A percentile compares a stretch with the other conserved stretches of the same genome.
These are phyloP conservation scores for Dovyalis caffra DNA, from an alignment of 345 rosid genomes.

Conservation along the genomic window DNA sequence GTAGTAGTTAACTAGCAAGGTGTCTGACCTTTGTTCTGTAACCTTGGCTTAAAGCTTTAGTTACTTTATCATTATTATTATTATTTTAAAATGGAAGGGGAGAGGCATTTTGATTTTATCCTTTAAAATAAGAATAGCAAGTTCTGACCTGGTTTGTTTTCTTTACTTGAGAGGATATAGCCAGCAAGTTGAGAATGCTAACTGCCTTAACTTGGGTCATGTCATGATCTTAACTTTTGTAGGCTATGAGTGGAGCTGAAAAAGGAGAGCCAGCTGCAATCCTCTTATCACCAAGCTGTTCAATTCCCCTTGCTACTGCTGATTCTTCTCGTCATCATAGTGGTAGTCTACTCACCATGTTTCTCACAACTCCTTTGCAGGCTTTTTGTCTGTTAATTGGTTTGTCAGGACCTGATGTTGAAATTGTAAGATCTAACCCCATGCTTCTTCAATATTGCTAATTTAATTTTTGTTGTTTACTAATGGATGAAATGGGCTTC, in stretches of 20 bases:
- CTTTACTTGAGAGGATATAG: neutral
- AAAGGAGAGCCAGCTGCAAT: slow-evolving; percentile 96
- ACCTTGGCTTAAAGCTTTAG: neutral
- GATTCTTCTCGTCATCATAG: slow-evolving; percentile 68
- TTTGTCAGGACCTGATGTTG: slow-evolving; percentile 63
- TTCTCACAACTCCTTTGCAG: slow-evolving; percentile 84
- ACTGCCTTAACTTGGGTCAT: neutral
- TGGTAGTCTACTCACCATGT: slow-evolving; percentile 79
- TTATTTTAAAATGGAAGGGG: too few relatives aligned
- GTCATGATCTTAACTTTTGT: slow-evolving; percentile 16
- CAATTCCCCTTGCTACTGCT: slow-evolving; percentile 40
- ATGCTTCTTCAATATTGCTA: slow-evolving; percentile 13
- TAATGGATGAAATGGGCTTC: slow-evolving; percentile 24
- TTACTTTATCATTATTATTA: neutral
- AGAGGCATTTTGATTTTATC: neutral
- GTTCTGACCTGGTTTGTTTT: neutral
- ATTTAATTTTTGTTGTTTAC: slow-evolving; percentile 1
- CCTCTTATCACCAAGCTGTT: slow-evolving; percentile 71
- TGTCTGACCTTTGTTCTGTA: too few relatives aligned
- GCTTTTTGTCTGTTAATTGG: slow-evolving; percentile 82
- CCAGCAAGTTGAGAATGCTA: neutral
- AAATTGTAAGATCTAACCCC: slow-evolving; percentile 48
- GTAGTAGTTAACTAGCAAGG: too few relatives aligned
- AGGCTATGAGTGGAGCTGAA: slow-evolving; percentile 80
- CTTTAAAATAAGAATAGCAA: neutral